A percentile compares a stretch with the other conserved stretches of the same genome.
These are phyloP conservation scores for Ananas comosus DNA, from an alignment of 176 grass and related monocot species.

Conservation along the genomic window DNA sequence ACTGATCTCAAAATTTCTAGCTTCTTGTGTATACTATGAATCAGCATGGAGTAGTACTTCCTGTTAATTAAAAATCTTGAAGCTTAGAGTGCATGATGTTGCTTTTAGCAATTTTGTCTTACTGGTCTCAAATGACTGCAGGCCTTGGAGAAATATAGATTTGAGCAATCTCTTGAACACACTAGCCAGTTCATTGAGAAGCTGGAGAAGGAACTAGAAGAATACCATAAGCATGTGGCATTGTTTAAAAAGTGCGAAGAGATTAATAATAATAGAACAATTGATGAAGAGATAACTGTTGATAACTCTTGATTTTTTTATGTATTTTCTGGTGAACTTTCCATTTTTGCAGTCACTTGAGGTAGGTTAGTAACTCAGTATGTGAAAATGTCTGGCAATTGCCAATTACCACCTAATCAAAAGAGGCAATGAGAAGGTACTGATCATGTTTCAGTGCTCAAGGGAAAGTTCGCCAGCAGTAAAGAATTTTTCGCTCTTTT, in stretches of 20 bases:
- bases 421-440: neutral
- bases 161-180: conserved; percentile 77
- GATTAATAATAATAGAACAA: conserved; percentile 21
- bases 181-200: conserved; percentile 66
- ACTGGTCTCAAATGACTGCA: conserved; percentile 9
- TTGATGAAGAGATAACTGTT: conserved; percentile 2
- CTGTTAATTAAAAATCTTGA: neutral
- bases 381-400: neutral
- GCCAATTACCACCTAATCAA: neutral
- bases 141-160: conserved; percentile 79
- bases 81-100: neutral
- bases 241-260: conserved; percentile 42
- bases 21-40: neutral
- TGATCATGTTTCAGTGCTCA: neutral
- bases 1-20: neutral
- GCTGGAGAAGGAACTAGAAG: conserved; percentile 56
- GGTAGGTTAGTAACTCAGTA: neutral
- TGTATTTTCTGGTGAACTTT: neutral
- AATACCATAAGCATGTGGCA: conserved; percentile 58
- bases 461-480: neutral
- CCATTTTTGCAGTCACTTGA: neutral
- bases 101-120: neutral
- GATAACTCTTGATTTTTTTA: conserved; percentile 3
- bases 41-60: neutral
- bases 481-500: no score